phyloP scores from a whole-genome alignment of 805 yeast species.

The Debaryomyces tyrocola region DNA sequence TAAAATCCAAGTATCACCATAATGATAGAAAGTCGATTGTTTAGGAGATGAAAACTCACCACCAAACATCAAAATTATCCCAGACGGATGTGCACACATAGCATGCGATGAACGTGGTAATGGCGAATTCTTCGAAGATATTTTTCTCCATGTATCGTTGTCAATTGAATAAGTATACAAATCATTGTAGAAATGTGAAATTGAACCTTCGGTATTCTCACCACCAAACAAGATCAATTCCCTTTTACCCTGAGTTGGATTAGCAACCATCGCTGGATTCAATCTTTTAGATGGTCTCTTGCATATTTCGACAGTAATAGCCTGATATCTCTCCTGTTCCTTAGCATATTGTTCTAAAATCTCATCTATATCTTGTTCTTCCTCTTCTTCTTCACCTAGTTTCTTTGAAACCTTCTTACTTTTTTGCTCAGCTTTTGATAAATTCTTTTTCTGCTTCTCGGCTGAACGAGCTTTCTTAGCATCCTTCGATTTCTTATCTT shows the following conservation, averaged over 20 bases:
- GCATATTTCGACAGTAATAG: conserved; percentile 60
- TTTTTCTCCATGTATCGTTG: conserved; percentile 76
- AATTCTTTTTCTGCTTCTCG: conserved; percentile 75
- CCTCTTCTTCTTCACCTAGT: conserved; percentile 77
- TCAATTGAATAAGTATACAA: conserved; percentile 71
- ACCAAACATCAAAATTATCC: conserved; percentile 82
- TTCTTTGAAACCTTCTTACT: conserved; percentile 74
- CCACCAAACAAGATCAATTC: conserved; percentile 92
- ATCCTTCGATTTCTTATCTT: conserved; percentile 80
- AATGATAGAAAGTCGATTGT: conserved; percentile 92
- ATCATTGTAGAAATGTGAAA: conserved; percentile 79
- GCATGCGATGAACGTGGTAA: conserved; percentile 92
- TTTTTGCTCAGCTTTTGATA: conserved; percentile 70
- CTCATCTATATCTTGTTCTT: conserved; percentile 83
- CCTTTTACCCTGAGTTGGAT: conserved; percentile 70
- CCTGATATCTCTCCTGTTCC: conserved; percentile 78
- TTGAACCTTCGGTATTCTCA: conserved; percentile 55
- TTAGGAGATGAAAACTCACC: conserved; percentile 98
- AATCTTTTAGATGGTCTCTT: conserved; percentile 66
- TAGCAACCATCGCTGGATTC: conserved; percentile 72
- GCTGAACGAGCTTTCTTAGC: conserved; percentile 89
- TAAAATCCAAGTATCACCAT: conserved; percentile 93
- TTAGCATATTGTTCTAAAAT: conserved; percentile 72
- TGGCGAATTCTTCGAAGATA: conserved; percentile 82
- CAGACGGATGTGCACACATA: conserved; percentile 90